These are phyloP conservation scores for Chlorella sp. DNA, from an alignment of 139 green algal genomes.

Conservation along the genomic window DNA sequence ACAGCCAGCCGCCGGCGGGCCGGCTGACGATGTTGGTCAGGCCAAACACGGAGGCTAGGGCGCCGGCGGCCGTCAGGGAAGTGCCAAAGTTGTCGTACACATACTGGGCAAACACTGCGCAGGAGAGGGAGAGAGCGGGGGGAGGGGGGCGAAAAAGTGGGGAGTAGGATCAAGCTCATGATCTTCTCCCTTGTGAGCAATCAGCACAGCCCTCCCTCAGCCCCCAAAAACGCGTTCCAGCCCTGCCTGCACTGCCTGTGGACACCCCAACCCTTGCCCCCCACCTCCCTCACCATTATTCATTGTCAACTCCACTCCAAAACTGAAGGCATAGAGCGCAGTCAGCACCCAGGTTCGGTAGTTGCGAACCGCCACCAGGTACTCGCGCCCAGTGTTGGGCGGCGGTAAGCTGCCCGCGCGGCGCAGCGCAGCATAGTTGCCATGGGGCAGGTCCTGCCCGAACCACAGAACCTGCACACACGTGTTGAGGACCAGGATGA, in stretches of 20 bases:
- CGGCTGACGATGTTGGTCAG: neutral
- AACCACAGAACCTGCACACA: conserved; percentile 65
- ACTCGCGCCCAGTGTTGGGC: conserved; percentile 16
- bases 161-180: too few species aligned
- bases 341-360: conserved; percentile 3
- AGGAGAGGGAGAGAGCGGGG: too few species aligned
- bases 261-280: too few species aligned
- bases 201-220: too few species aligned
- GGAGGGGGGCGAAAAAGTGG: too few species aligned
- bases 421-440: conserved; percentile 80
- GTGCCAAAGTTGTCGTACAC: conserved; percentile 9
- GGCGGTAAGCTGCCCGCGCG: conserved; percentile 69
- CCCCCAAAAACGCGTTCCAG: too few species aligned
- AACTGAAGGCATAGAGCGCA: conserved; percentile 1
- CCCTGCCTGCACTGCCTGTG: too few species aligned
- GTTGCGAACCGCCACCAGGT: neutral
- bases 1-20: conserved; percentile 10
- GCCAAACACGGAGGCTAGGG: neutral
- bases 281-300: neutral
- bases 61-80: neutral
- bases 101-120: conserved; percentile 12
- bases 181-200: too few species aligned
- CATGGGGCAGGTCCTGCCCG: conserved; percentile 66
- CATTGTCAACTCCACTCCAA: conserved; percentile 8
- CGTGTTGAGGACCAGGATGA: too few species aligned